These are phyloP conservation scores for Microstroma glucosiphilum DNA, from an alignment of 1,284 basidiomycete species.

Conservation along the genomic window DNA sequence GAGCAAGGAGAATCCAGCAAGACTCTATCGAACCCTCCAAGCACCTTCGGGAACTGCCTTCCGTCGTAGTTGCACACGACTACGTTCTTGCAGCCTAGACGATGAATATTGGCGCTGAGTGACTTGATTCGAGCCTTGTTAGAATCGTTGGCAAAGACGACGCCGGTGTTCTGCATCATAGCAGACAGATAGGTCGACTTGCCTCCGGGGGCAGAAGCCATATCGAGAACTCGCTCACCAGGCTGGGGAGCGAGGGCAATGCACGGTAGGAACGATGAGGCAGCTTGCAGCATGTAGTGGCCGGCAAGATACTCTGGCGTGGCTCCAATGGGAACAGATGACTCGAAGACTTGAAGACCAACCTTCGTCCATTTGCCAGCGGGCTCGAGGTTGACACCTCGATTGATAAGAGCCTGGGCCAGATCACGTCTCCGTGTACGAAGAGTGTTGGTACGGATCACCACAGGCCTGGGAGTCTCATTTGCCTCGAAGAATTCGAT, in stretches of 20 bases:
- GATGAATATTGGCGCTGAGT: conserved; percentile 90
- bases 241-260: conserved; percentile 90
- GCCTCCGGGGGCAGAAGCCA: conserved; percentile 97
- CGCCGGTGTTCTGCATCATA: conserved; percentile 91
- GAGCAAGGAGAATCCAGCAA: conserved; percentile 95
- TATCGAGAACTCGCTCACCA: conserved; percentile 89
- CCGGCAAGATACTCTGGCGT: conserved; percentile 98
- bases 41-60: conserved; percentile 96
- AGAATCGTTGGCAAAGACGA: conserved; percentile 95
- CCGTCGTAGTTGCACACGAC: conserved; percentile 97
- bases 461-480: conserved; percentile 90
- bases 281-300: conserved; percentile 99
- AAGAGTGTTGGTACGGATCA: conserved; percentile 94
- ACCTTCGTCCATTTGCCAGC: conserved; percentile 97
- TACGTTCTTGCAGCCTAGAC: conserved; percentile 96
- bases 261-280: conserved; percentile 97
- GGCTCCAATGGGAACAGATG: conserved; percentile 81
- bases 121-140: conserved; percentile 94
- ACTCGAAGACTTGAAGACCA: conserved; percentile 95
- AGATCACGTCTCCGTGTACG: conserved; percentile 88
- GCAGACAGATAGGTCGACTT: conserved; percentile 68
- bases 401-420: conserved; percentile 87
- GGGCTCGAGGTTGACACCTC: conserved; percentile 85
- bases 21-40: conserved; percentile 96
- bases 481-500: conserved; percentile 99